phyloP scores from a whole-genome alignment of 805 yeast genomes.

The Saccharomyces mikatae region DNA sequence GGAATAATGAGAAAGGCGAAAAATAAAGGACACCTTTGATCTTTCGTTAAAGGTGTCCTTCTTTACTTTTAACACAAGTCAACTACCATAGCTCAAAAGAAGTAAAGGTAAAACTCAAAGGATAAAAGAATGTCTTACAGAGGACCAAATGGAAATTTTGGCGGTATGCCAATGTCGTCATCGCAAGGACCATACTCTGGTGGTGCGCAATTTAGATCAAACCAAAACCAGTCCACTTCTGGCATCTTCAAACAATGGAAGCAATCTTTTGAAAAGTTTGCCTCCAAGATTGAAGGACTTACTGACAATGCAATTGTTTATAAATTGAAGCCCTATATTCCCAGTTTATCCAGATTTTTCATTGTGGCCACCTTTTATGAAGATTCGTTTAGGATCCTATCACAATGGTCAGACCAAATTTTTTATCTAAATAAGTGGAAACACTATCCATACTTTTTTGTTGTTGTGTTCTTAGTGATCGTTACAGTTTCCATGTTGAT shows the following conservation, averaged over 20 bases:
- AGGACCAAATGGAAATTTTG: slow-evolving; percentile 12
- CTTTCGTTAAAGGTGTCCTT: slow-evolving; percentile 1
- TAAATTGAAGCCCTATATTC: slow-evolving; percentile 62
- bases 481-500: slow-evolving; percentile 64
- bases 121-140: slow-evolving; percentile 17
- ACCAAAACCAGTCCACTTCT: slow-evolving; percentile 64
- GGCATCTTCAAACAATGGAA: slow-evolving; percentile 81
- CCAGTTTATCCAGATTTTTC: slow-evolving; percentile 79
- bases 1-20: slow-evolving; percentile 5
- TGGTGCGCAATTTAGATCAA: slow-evolving; percentile 60
- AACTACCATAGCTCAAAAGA: neutral
- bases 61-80: slow-evolving; percentile 1
- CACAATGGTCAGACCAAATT: slow-evolving; percentile 90
- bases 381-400: slow-evolving; percentile 72
- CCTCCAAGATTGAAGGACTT: slow-evolving; percentile 46
- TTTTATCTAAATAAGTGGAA: slow-evolving; percentile 74
- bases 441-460: slow-evolving; percentile 70
- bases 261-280: slow-evolving; percentile 36
- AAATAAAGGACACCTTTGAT: slow-evolving; percentile 2
- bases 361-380: slow-evolving; percentile 92
- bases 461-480: slow-evolving; percentile 51
- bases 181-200: slow-evolving; percentile 71
- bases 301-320: slow-evolving; percentile 44
- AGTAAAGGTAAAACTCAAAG: neutral
- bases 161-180: slow-evolving; percentile 29